These are phyloP conservation scores for Penicillium sp. DNA, from an alignment of 2,329 filamentous ascomycete species.

Conservation along the genomic window DNA sequence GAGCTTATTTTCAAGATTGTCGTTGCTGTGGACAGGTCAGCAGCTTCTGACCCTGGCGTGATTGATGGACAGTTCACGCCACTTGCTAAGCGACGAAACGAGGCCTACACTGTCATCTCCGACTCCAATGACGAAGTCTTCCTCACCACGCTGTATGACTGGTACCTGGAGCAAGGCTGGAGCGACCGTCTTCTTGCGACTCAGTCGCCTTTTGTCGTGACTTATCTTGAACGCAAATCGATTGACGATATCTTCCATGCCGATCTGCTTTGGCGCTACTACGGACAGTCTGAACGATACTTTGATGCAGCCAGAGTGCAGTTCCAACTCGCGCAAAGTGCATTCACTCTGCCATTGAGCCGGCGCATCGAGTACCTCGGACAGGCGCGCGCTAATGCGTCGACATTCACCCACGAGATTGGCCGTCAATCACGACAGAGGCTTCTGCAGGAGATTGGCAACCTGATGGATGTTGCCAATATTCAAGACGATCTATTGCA, in stretches of 20 bases:
- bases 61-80: slow-evolving; percentile 75
- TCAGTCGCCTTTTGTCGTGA: slow-evolving; percentile 78
- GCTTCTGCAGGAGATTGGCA: slow-evolving; percentile 76
- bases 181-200: slow-evolving; percentile 80
- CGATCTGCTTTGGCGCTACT: slow-evolving; percentile 89
- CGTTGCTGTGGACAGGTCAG: slow-evolving; percentile 68
- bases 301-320: slow-evolving; percentile 87
- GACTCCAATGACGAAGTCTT: slow-evolving; percentile 88
- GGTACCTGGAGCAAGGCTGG: slow-evolving; percentile 86
- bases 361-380: slow-evolving; percentile 86
- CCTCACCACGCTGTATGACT: slow-evolving; percentile 94
- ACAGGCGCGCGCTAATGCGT: slow-evolving; percentile 86
- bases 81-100: slow-evolving; percentile 71
- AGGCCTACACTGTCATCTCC: slow-evolving; percentile 89
- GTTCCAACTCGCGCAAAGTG: slow-evolving; percentile 74
- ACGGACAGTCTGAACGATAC: slow-evolving; percentile 77
- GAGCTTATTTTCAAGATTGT: slow-evolving; percentile 82
- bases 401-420: slow-evolving; percentile 72
- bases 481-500: slow-evolving; percentile 91
- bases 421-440: slow-evolving; percentile 78
- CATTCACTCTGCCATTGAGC: slow-evolving; percentile 73
- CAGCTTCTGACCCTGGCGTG: slow-evolving; percentile 64
- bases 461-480: slow-evolving; percentile 85
- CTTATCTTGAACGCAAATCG: slow-evolving; percentile 76
- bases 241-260: slow-evolving; percentile 70